Evolutionary conservation across 169 alveolate genomes (phyloP).

Genomic region (Plasmodium falciparum): DNA sequence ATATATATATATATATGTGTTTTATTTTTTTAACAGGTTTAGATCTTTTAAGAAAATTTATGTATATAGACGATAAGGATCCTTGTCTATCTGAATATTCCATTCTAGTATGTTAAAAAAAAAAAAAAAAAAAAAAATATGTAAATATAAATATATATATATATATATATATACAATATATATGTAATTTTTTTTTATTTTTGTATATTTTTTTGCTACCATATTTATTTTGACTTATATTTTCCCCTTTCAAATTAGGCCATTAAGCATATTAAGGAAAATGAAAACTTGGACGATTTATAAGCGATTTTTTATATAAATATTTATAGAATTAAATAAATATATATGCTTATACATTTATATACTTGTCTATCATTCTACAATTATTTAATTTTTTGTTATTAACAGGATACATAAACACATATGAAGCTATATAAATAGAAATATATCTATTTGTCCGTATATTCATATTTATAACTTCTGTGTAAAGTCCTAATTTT

Average conservation of each 20-base stretch:
- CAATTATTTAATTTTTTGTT: too few relatives aligned
- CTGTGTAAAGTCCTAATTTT: too few relatives aligned
- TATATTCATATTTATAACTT: too few relatives aligned
- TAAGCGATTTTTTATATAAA: slow-evolving; percentile 7
- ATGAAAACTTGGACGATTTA: slow-evolving; percentile 66
- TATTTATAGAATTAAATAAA: too few relatives aligned
- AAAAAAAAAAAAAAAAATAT: not conserved
- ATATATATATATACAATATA: slow-evolving; percentile 1
- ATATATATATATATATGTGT: not conserved
- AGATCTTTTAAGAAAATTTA: slow-evolving; percentile 45
- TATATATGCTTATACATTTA: too few relatives aligned
- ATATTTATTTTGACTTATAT: too few relatives aligned
- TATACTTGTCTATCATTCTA: too few relatives aligned
- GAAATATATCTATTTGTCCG: too few relatives aligned
- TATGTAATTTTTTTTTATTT: not conserved
- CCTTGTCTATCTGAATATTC: slow-evolving; percentile 71
- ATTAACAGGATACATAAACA: too few relatives aligned
- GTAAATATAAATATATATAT: not conserved
- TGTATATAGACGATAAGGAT: slow-evolving; percentile 73
- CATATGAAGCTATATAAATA: too few relatives aligned
- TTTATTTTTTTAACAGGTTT: slow-evolving; percentile 17
- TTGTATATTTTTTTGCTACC: too few relatives aligned
- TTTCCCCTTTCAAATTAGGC: slow-evolving; percentile 24
- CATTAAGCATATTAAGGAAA: slow-evolving; percentile 74
- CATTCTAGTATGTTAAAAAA: slow-evolving; percentile 36